Percentiles rank a stretch among this genome's conserved stretches.
Conservation (phyloP, 2,329 filamentous ascomycete species). For the Byssothecium circinans region DNA sequence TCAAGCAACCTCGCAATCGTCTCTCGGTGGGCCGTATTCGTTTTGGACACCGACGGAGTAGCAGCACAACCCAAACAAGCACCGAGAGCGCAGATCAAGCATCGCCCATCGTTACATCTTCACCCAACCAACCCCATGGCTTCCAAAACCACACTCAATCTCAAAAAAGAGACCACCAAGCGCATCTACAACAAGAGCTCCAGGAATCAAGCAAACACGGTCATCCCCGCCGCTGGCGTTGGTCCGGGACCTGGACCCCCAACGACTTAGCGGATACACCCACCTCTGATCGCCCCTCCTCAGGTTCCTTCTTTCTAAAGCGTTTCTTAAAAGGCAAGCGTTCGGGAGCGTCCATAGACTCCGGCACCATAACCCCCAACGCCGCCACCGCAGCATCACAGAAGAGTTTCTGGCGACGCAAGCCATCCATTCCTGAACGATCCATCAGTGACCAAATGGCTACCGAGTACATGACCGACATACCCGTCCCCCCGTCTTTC, state of each 20-base stretch:
- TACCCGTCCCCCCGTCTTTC: slow-evolving; percentile 26
- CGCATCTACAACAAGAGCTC: slow-evolving; percentile 14
- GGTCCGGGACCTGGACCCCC: slow-evolving; percentile 10
- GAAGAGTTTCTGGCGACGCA: slow-evolving; percentile 7
- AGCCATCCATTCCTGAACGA: slow-evolving; percentile 5
- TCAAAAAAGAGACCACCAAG: slow-evolving; percentile 10
- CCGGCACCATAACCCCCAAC: not conserved
- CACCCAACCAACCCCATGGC: slow-evolving; percentile 2
- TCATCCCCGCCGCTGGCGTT: slow-evolving; percentile 24
- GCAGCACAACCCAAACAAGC: slow-evolving; percentile 18
- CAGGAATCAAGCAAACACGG: slow-evolving; percentile 18
- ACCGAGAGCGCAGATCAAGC: slow-evolving; percentile 11
- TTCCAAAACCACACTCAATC: not conserved
- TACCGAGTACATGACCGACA: slow-evolving; percentile 7
- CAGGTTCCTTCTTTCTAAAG: slow-evolving; percentile 16
- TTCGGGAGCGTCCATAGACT: slow-evolving; percentile 3
- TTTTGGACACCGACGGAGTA: slow-evolving; percentile 10
- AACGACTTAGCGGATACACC: slow-evolving; percentile 15
- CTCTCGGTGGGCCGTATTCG: slow-evolving; percentile 15
- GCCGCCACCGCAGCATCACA: not conserved
- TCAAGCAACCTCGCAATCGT: slow-evolving; percentile 13
- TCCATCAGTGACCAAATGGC: not conserved
- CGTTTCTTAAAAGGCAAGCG: slow-evolving; percentile 24
- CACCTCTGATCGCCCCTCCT: slow-evolving; percentile 5
- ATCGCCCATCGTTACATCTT: slow-evolving; percentile 12